A percentile compares a stretch with the other conserved stretches of the same genome.
Evolutionary conservation across 495 filamentous ascomycete species (phyloP).

Genomic region (Staphylotrichum longicolle): DNA sequence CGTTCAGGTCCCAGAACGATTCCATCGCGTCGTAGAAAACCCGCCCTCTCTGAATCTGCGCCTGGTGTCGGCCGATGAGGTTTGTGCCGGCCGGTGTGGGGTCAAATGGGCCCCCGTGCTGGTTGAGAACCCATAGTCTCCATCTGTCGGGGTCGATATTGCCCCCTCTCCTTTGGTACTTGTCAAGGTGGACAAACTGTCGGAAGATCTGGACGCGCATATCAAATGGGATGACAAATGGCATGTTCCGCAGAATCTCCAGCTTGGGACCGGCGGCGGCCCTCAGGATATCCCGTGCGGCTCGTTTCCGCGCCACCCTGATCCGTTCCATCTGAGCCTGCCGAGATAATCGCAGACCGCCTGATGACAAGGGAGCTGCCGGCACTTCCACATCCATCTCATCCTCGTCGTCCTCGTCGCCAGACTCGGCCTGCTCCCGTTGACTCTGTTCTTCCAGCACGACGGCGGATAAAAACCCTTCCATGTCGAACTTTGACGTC

Average conservation of each 20-base stretch:
- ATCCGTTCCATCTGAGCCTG: slow-evolving; percentile 45
- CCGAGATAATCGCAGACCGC: slow-evolving; percentile 33
- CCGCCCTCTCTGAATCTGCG: slow-evolving; percentile 73
- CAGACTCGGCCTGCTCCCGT: slow-evolving; percentile 51
- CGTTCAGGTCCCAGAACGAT: slow-evolving; percentile 77
- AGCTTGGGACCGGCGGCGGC: slow-evolving; percentile 77
- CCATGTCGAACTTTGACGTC: slow-evolving; percentile 89
- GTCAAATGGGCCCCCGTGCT: slow-evolving; percentile 33
- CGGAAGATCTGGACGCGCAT: slow-evolving; percentile 93
- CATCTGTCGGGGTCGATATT: slow-evolving; percentile 74
- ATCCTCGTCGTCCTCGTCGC: slow-evolving; percentile 49
- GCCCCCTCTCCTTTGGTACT: slow-evolving; percentile 70
- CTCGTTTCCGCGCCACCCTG: slow-evolving; percentile 60
- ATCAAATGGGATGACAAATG: slow-evolving; percentile 91
- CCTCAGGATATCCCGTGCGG: slow-evolving; percentile 62
- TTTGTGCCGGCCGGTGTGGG: slow-evolving; percentile 39
- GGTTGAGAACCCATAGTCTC: slow-evolving; percentile 62
- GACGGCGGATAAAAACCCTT: slow-evolving; percentile 80
- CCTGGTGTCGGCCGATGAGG: slow-evolving; percentile 68
- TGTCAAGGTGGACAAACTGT: slow-evolving; percentile 83
- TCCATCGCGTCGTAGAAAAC: slow-evolving; percentile 84
- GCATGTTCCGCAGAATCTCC: slow-evolving; percentile 93
- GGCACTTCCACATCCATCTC: slow-evolving; percentile 41
- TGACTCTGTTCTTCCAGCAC: slow-evolving; percentile 84
- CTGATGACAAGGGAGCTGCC: slow-evolving; percentile 12